Evolutionary conservation across 2,329 filamentous ascomycete species (phyloP).

Genomic region (Pestalotiopsis sp.): DNA sequence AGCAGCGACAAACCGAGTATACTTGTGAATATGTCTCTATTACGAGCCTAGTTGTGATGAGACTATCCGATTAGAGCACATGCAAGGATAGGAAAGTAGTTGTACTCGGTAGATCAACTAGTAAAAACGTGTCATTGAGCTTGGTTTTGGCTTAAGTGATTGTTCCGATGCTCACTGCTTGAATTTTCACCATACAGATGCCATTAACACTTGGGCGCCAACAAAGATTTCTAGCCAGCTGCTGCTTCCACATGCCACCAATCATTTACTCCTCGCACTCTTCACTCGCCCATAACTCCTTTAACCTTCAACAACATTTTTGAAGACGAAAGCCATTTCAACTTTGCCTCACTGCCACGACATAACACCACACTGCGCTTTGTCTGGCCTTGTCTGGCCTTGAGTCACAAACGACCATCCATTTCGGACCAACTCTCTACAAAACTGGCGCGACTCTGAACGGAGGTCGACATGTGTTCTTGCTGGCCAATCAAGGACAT

Average conservation of each 20-base stretch:
- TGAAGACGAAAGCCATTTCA: neutral
- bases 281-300: too few species aligned
- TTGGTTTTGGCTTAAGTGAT: neutral
- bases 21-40: too few species aligned
- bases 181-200: neutral
- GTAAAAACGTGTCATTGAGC: too few species aligned
- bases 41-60: too few species aligned
- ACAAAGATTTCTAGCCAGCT: neutral
- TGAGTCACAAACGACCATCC: neutral
- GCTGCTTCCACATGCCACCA: neutral
- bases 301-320: neutral
- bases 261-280: neutral
- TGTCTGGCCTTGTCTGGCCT: neutral
- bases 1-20: too few species aligned
- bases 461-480: constrained; percentile 48
- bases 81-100: too few species aligned
- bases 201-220: neutral
- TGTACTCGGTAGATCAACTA: too few species aligned
- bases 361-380: neutral
- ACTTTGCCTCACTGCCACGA: neutral
- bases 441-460: neutral
- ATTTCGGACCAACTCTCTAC: neutral
- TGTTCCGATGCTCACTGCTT: neutral
- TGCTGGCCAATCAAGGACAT: constrained; percentile 54
- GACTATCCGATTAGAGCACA: too few species aligned